Percentiles rank a stretch among this genome's conserved stretches.
phyloP scores from a whole-genome alignment of 371 early-diverging fungal species.

The Zancudomyces culisetae region DNA sequence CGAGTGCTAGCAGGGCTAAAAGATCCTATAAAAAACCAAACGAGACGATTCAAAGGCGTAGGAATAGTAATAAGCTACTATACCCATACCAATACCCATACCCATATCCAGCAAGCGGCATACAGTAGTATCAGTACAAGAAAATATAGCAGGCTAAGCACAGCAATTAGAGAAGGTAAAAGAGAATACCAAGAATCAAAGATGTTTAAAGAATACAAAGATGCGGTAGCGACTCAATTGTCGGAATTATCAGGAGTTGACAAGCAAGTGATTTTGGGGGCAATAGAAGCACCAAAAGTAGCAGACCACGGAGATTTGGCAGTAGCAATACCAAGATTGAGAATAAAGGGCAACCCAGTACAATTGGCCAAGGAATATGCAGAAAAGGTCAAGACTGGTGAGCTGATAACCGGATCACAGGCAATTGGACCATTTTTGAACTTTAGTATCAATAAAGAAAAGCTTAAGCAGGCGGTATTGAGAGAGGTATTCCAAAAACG shows the following conservation, averaged over 20 bases:
- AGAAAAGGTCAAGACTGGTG: slow-evolving; percentile 42
- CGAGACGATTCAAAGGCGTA: no score
- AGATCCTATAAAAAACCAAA: no score
- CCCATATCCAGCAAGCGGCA: no score
- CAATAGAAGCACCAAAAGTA: slow-evolving; percentile 27
- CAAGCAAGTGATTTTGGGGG: slow-evolving; percentile 11
- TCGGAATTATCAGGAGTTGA: slow-evolving; percentile 15
- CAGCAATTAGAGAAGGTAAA: neutral
- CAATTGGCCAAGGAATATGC: slow-evolving; percentile 53
- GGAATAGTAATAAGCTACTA: no score
- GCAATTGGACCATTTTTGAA: slow-evolving; percentile 69
- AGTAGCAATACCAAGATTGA: slow-evolving; percentile 64
- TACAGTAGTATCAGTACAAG: no score
- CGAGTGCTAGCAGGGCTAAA: no score
- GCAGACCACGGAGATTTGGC: slow-evolving; percentile 52
- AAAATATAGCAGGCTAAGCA: no score
- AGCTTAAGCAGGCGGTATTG: slow-evolving; percentile 33
- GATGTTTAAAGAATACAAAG: slow-evolving; percentile 22
- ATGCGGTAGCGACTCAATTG: slow-evolving; percentile 12
- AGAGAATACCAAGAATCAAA: neutral
- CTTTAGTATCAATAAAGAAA: slow-evolving; percentile 47
- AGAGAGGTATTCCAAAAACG: slow-evolving; percentile 26
- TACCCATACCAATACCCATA: no score
- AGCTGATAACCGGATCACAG: slow-evolving; percentile 31
- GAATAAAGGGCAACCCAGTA: slow-evolving; percentile 68